Evolutionary conservation across 2,329 filamentous ascomycete species (phyloP), one percentile per base, ranked within the genome.

Genomic region (Fusarium globosum): DNA sequence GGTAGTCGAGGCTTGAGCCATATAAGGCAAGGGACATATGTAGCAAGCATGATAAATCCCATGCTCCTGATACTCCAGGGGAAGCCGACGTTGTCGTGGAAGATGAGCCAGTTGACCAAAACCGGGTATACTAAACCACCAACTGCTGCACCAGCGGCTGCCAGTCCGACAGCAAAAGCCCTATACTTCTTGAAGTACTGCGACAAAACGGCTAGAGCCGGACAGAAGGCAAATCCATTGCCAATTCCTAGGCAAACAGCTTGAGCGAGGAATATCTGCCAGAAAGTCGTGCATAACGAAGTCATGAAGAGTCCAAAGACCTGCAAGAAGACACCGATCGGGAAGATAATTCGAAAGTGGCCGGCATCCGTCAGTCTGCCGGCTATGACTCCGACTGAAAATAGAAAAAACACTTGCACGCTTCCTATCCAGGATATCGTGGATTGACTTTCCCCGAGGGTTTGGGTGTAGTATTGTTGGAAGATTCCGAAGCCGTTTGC

Each of bases 121-220:
- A 78, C 83, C 0, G 88, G 88, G 62, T 88, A 89, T 6, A 90
- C 79, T 6, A 89, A 82, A 7, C 88, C 87, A 2, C 88, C 88
- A 5, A 88, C 81, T 7, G 86, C 87, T 53, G 87, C 88, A 4
- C 90, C 90, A 1, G 86, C 86, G 2, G 89, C 89, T 6, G 88
- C 86, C 4, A 91, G 77, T 4, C 90, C 90, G 45, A 91, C 87
- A 10, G 88, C 89, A 7, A 92, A 79, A 1, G 86, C 86, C 64
- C 88, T 84, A 61, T 84, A 85, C 45, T 83, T 84, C 41, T 84
- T 84, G 76, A 92, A 92, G 70, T 92, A 92, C n/a, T 89, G 87
- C 0, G 90, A 87, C 18, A 92, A 80, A 14, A 92, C 83, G 15
- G 90, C 88, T 28, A 92, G 83, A 7, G 87, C 85, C 0, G 90